Conservation (phyloP, 2,329 filamentous ascomycete genomes). For the Chaetomiaceae sp. region DNA sequence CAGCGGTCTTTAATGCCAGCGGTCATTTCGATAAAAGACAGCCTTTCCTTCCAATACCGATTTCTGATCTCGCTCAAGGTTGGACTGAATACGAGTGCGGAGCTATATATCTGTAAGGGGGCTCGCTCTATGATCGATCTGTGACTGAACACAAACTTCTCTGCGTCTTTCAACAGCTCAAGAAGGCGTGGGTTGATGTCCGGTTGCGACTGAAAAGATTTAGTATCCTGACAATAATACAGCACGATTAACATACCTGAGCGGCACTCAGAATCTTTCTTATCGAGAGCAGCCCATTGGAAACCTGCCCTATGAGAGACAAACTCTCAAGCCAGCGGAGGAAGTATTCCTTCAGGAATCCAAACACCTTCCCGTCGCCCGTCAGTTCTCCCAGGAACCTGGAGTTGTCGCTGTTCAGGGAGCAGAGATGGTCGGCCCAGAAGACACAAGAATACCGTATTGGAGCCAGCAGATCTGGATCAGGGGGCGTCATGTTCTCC, state of each 20-base stretch:
- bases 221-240: slow-evolving; percentile 6
- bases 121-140: slow-evolving; percentile 7
- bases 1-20: neutral
- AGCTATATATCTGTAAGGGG: slow-evolving; percentile 17
- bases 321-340: slow-evolving; percentile 20
- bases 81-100: slow-evolving; percentile 13
- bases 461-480: slow-evolving; percentile 18
- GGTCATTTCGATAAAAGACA: slow-evolving; percentile 4
- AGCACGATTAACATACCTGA: slow-evolving; percentile 14
- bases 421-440: slow-evolving; percentile 16
- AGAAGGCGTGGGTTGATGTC: neutral
- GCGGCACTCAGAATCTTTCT: slow-evolving; percentile 10
- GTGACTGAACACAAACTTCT: slow-evolving; percentile 4
- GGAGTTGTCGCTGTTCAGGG: slow-evolving; percentile 2
- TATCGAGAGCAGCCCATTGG: slow-evolving; percentile 10
- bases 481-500: slow-evolving; percentile 11
- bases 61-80: slow-evolving; percentile 6
- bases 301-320: slow-evolving; percentile 15
- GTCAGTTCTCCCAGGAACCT: slow-evolving; percentile 3
- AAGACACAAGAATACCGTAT: slow-evolving; percentile 20
- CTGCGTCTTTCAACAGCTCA: slow-evolving; percentile 4
- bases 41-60: slow-evolving; percentile 1
- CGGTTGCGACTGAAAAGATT: slow-evolving; percentile 1
- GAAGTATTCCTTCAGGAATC: slow-evolving; percentile 12
- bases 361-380: slow-evolving; percentile 8